Conservation (phyloP, 805 yeast genomes). For the Candida tammaniensis region DNA sequence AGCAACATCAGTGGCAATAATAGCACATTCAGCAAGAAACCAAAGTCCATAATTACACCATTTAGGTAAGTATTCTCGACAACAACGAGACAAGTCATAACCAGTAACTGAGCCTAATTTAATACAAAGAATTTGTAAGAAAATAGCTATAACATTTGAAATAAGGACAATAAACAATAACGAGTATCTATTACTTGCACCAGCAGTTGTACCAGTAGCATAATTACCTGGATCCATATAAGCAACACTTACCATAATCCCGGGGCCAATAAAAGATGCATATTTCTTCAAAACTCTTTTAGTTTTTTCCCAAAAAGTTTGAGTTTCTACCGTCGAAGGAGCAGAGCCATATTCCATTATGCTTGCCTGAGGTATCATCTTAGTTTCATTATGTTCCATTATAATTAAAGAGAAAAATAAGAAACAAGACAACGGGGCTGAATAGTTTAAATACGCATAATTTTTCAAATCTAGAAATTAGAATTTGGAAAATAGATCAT, state of each 20-base stretch:
- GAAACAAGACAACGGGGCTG: no score
- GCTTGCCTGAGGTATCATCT: no score
- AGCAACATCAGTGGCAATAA: slow-evolving; percentile 52
- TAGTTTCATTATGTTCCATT: no score
- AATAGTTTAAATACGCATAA: no score
- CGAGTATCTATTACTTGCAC: slow-evolving; percentile 43
- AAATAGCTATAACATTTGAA: slow-evolving; percentile 45
- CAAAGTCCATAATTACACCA: slow-evolving; percentile 38
- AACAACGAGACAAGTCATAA: slow-evolving; percentile 44
- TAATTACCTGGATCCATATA: slow-evolving; percentile 56
- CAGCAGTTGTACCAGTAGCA: slow-evolving; percentile 48
- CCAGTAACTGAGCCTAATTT: slow-evolving; percentile 51
- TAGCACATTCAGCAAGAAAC: slow-evolving; percentile 47
- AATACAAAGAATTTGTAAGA: slow-evolving; percentile 43
- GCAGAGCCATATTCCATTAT: no score
- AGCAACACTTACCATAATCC: slow-evolving; percentile 47
- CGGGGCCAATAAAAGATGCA: slow-evolving; percentile 44
- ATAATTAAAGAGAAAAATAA: no score
- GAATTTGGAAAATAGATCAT: no score
- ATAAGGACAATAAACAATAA: slow-evolving; percentile 41
- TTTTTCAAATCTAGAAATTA: no score
- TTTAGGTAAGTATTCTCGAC: slow-evolving; percentile 38
- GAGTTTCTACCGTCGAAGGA: no score
- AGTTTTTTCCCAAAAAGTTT: not conserved
- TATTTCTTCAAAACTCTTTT: slow-evolving; percentile 25